A percentile compares a stretch with the other conserved stretches of the same genome.
These are phyloP conservation scores for Arbutus unedo DNA, from an alignment of 148 eudicot genomes.

Conservation along the genomic window DNA sequence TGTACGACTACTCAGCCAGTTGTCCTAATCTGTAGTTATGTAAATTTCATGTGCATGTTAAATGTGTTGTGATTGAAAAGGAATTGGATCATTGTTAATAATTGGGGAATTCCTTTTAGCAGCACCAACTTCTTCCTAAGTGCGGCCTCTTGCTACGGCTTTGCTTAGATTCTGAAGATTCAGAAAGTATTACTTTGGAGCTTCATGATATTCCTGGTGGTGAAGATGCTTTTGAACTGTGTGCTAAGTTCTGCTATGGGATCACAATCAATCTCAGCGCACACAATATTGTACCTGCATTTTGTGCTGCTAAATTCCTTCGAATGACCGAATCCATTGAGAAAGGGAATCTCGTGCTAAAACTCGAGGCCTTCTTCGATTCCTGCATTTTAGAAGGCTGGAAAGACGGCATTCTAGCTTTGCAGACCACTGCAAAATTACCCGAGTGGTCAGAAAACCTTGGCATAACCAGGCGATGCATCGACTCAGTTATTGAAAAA, in stretches of 20 bases:
- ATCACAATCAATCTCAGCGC: constrained; percentile 56
- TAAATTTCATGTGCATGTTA: background rate
- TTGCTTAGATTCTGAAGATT: constrained; percentile 25
- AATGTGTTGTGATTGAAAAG: background rate
- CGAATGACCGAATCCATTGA: constrained; percentile 53
- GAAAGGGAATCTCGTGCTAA: constrained; percentile 42
- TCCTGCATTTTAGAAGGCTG: constrained; percentile 60
- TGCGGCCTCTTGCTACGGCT: constrained; percentile 50
- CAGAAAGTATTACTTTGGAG: constrained; percentile 26
- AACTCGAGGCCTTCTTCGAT: constrained; percentile 47
- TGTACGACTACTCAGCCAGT: background rate
- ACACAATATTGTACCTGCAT: constrained; percentile 45
- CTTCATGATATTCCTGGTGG: constrained; percentile 64
- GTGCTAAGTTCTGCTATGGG: constrained; percentile 66
- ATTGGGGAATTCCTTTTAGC: constrained; percentile 31
- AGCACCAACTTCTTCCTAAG: constrained; percentile 47
- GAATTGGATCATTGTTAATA: constrained; percentile 19
- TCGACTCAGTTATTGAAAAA: constrained; percentile 53
- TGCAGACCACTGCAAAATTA: constrained; percentile 32
- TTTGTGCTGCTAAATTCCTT: constrained; percentile 60
- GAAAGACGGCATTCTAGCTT: constrained; percentile 48
- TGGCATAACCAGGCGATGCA: constrained; percentile 55
- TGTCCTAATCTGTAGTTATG: background rate
- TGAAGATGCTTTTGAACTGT: constrained; percentile 53
- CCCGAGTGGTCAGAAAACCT: constrained; percentile 57